Conservation (phyloP, 495 filamentous ascomycete genomes). For the Pyronema omphalodes region DNA sequence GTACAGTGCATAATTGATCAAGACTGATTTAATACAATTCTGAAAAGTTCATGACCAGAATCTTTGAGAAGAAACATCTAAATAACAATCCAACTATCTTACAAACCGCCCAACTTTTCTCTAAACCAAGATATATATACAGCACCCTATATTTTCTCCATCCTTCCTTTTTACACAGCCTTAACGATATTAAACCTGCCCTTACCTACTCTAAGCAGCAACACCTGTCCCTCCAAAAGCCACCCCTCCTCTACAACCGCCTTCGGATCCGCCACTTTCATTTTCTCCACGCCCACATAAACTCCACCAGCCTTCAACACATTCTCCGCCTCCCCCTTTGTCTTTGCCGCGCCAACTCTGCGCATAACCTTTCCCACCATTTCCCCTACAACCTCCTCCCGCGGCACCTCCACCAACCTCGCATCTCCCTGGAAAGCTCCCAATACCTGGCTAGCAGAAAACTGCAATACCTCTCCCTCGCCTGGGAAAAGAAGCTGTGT, state of each 20-base stretch:
- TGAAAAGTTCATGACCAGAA: too few species aligned
- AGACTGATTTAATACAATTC: too few species aligned
- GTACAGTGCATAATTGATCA: too few species aligned
- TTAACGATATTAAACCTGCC: slow-evolving; percentile 11
- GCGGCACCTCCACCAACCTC: slow-evolving; percentile 11
- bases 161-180: neutral
- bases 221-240: slow-evolving; percentile 18
- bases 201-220: slow-evolving; percentile 22
- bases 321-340: slow-evolving; percentile 14
- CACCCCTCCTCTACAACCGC: slow-evolving; percentile 12
- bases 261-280: slow-evolving; percentile 7
- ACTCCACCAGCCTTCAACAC: slow-evolving; percentile 15
- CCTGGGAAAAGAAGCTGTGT: slow-evolving; percentile 15
- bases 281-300: slow-evolving; percentile 14
- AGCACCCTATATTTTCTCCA: too few species aligned
- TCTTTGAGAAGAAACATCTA: too few species aligned
- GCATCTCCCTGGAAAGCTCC: slow-evolving; percentile 5
- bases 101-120: too few species aligned
- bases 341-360: slow-evolving; percentile 9
- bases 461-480: neutral
- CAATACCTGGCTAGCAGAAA: slow-evolving; percentile 12
- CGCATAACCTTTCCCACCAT: slow-evolving; percentile 14
- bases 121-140: too few species aligned
- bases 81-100: too few species aligned
- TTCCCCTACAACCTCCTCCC: slow-evolving; percentile 13